Conservation (phyloP, 73 alveolate species). For the Paramecium tetraurelia region DNA sequence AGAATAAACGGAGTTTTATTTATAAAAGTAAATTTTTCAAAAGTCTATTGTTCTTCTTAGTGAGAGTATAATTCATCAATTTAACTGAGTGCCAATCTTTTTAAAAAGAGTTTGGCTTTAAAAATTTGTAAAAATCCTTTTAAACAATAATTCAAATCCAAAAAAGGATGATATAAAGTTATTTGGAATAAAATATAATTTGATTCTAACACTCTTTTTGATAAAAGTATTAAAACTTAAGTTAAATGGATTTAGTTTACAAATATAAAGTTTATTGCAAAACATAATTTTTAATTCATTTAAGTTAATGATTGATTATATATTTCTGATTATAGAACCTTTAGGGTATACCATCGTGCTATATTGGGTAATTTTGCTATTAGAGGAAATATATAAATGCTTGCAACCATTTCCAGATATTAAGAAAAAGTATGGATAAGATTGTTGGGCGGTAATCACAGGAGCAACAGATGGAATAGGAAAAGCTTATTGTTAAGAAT, state of each 20-base stretch:
- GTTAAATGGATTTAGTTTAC: neutral
- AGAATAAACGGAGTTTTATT: too few species aligned
- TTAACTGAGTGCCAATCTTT: too few species aligned
- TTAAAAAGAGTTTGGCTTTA: too few species aligned
- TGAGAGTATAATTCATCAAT: too few species aligned
- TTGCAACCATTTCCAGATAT: neutral
- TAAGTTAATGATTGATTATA: neutral
- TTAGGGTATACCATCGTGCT: neutral
- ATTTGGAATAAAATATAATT: too few species aligned
- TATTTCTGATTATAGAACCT: neutral
- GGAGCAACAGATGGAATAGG: conserved; percentile 83
- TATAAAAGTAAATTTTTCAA: too few species aligned
- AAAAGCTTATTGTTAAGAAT: conserved; percentile 62
- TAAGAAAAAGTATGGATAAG: neutral
- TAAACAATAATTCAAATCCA: too few species aligned
- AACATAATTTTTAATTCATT: neutral
- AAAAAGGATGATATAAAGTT: too few species aligned
- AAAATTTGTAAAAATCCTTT: too few species aligned
- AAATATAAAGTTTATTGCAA: neutral
- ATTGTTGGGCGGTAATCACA: conserved; percentile 68
- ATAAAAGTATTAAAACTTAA: neutral
- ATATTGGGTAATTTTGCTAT: neutral
- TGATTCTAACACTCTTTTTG: too few species aligned
- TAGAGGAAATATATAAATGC: neutral
- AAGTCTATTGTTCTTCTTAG: too few species aligned